Evolutionary conservation across 1,139 yeast genomes (phyloP).

Genomic region (Pichia sp.): DNA sequence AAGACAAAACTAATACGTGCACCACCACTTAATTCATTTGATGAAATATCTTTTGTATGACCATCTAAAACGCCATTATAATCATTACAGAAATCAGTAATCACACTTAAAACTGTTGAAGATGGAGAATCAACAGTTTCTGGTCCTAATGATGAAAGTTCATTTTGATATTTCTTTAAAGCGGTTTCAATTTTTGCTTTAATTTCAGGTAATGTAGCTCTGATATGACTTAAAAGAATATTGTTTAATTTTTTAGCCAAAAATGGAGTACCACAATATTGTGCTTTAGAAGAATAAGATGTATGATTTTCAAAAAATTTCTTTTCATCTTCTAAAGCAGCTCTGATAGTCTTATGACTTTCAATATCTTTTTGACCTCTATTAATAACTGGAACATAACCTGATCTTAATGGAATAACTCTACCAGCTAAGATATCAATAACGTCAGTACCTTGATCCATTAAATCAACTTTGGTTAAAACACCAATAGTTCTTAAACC

Average conservation of each 20-base stretch:
- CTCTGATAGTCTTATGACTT: slow-evolving; percentile 75
- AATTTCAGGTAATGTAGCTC: slow-evolving; percentile 89
- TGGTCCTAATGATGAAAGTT: slow-evolving; percentile 73
- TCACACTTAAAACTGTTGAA: slow-evolving; percentile 82
- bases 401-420: slow-evolving; percentile 90
- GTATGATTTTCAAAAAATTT: slow-evolving; percentile 71
- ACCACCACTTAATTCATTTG: slow-evolving; percentile 89
- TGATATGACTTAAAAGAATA: slow-evolving; percentile 87
- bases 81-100: slow-evolving; percentile 89
- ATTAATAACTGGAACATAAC: slow-evolving; percentile 95
- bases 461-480: slow-evolving; percentile 89
- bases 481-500: slow-evolving; percentile 97
- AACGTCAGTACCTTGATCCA: slow-evolving; percentile 99
- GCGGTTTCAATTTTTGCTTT: slow-evolving; percentile 84
- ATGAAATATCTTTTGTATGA: slow-evolving; percentile 81
- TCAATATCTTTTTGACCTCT: slow-evolving; percentile 98
- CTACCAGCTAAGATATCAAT: slow-evolving; percentile 94
- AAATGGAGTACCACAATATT: slow-evolving; percentile 90
- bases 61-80: slow-evolving; percentile 91
- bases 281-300: slow-evolving; percentile 75
- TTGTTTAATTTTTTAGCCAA: slow-evolving; percentile 89
- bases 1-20: slow-evolving; percentile 97
- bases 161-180: slow-evolving; percentile 75
- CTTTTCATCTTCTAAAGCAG: slow-evolving; percentile 79
- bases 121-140: slow-evolving; percentile 83